These are phyloP conservation scores for Mycena pura DNA, from an alignment of 768 basidiomycete species.

Conservation along the genomic window DNA sequence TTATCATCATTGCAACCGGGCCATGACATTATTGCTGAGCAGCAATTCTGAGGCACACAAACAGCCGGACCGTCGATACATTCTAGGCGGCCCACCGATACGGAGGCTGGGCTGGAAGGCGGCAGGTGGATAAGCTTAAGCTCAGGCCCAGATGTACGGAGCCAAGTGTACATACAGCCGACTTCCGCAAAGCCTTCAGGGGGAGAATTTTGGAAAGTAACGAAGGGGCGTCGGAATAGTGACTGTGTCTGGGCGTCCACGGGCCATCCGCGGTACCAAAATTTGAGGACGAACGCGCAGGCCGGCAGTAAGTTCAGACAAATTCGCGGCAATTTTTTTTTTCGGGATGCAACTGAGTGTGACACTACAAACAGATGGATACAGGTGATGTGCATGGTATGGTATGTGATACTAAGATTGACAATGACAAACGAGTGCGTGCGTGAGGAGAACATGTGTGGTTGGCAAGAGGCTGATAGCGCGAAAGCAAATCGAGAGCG, in stretches of 20 bases:
- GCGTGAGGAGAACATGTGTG: not conserved
- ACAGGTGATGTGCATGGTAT: constrained; percentile 10
- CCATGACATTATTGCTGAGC: too few relatives aligned
- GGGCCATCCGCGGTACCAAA: too few relatives aligned
- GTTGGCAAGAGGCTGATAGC: not conserved
- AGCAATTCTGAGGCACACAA: too few relatives aligned
- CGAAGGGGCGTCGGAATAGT: not conserved
- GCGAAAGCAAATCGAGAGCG: not conserved
- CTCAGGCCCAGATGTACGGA: too few relatives aligned
- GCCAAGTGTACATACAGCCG: too few relatives aligned
- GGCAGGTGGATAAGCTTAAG: too few relatives aligned
- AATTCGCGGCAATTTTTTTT: not conserved
- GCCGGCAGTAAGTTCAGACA: not conserved
- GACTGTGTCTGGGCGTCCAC: too few relatives aligned
- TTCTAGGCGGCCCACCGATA: too few relatives aligned
- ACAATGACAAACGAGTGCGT: not conserved
- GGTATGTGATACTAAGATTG: not conserved
- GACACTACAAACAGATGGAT: not conserved
- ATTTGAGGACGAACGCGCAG: not conserved
- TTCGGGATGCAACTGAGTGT: not conserved
- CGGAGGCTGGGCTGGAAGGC: too few relatives aligned
- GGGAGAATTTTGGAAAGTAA: not conserved
- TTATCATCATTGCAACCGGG: too few relatives aligned
- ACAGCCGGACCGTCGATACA: too few relatives aligned
- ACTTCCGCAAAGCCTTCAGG: too few relatives aligned